Evolutionary conservation across 1,284 basidiomycete genomes (phyloP).

Genomic region (Sanguinoderma infundibulare): DNA sequence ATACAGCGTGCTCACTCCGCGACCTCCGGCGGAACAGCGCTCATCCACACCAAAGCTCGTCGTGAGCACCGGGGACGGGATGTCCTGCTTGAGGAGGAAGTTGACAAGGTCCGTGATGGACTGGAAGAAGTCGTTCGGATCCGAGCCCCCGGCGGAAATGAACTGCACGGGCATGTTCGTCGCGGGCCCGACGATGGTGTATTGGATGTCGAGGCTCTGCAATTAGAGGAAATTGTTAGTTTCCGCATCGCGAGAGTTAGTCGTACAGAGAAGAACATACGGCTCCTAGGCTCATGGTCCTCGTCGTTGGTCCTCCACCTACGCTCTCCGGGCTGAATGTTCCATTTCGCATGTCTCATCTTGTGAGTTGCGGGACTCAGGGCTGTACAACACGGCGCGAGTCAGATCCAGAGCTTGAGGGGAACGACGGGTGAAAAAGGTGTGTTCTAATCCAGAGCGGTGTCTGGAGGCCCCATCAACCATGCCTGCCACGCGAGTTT

Average conservation of each 20-base stretch:
- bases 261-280: neutral
- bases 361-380: neutral
- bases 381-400: neutral
- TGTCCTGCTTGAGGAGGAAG: conserved; percentile 29
- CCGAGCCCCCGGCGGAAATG: conserved; percentile 11
- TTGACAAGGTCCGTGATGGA: conserved; percentile 36
- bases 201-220: conserved; percentile 62
- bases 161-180: conserved; percentile 40
- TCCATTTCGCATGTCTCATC: neutral
- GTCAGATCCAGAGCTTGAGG: neutral
- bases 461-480: conserved; percentile 39
- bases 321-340: neutral
- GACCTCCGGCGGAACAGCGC: conserved; percentile 44
- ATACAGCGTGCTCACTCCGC: conserved; percentile 50
- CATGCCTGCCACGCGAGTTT: conserved; percentile 55
- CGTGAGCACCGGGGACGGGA: conserved; percentile 36
- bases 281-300: neutral
- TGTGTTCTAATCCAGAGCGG: no score
- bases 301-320: neutral
- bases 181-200: conserved; percentile 63
- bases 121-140: conserved; percentile 18
- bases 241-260: no score
- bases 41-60: conserved; percentile 59
- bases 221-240: neutral
- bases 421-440: neutral